Evolutionary conservation across 2,329 filamentous ascomycete genomes (phyloP).

Genomic region (Fusarium xylarioides): DNA sequence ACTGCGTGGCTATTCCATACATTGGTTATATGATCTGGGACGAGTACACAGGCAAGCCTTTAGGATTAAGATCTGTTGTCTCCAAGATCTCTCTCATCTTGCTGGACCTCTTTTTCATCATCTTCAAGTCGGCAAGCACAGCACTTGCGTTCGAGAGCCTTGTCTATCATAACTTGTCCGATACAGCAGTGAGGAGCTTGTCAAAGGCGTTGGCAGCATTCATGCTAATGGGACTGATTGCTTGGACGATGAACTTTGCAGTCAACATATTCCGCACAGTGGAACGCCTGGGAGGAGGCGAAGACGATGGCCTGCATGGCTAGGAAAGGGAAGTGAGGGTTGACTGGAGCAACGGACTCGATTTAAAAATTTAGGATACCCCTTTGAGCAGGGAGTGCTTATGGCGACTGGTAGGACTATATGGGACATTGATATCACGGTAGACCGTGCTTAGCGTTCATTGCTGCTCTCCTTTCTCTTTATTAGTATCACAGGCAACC

Average conservation of each 20-base stretch:
- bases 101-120: constrained; percentile 94
- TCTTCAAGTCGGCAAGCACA: constrained; percentile 94
- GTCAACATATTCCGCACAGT: constrained; percentile 82
- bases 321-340: constrained; percentile 9
- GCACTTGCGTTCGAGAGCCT: constrained; percentile 88
- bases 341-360: constrained; percentile 3
- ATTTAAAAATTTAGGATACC: constrained; percentile 30
- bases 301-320: constrained; percentile 49
- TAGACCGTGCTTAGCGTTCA: constrained; percentile 30
- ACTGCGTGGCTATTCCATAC: constrained; percentile 88
- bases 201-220: constrained; percentile 78
- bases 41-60: constrained; percentile 92
- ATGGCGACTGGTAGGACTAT: constrained; percentile 12
- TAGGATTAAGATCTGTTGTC: constrained; percentile 83
- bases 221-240: constrained; percentile 80
- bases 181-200: constrained; percentile 59
- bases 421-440: constrained; percentile 17
- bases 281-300: constrained; percentile 66
- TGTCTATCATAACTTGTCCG: constrained; percentile 61
- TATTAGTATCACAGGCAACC: not conserved
- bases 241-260: constrained; percentile 91
- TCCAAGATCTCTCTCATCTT: constrained; percentile 91
- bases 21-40: constrained; percentile 94
- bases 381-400: constrained; percentile 31
- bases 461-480: constrained; percentile 12